Percentiles rank a stretch among this genome's conserved stretches.
Evolutionary conservation across 2,329 filamentous ascomycete species (phyloP).

Genomic region (Verticillium zaregamsianum): DNA sequence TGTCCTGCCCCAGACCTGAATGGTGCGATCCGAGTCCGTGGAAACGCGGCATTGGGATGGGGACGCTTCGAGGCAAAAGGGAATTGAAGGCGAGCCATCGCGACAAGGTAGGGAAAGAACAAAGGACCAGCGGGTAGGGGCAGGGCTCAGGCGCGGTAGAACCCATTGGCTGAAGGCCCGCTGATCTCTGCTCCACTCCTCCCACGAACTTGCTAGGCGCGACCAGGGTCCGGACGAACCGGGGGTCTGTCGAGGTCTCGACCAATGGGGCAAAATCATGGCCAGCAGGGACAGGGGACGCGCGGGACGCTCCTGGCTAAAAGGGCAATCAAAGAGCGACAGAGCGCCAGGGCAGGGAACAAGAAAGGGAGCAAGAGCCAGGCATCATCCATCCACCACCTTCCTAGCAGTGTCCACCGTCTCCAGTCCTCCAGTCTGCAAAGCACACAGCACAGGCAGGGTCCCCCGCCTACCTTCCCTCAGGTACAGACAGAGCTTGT

Average conservation of each 20-base stretch:
- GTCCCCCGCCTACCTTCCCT: not conserved
- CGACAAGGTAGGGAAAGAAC: not conserved
- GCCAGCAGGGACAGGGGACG: not conserved
- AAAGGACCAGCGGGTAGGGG: not conserved
- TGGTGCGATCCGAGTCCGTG: not conserved
- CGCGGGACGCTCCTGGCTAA: not conserved
- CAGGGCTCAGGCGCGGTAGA: not conserved
- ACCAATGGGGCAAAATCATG: not conserved
- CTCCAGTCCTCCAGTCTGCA: not conserved
- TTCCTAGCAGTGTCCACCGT: too few species aligned
- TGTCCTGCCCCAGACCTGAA: not conserved
- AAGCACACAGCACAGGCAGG: not conserved
- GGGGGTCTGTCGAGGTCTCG: not conserved
- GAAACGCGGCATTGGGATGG: not conserved
- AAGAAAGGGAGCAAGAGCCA: not conserved
- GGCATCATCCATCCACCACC: not conserved
- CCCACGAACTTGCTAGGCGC: not conserved
- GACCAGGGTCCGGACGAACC: not conserved
- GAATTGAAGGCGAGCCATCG: not conserved
- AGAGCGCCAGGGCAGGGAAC: not conserved
- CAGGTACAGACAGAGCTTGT: not conserved
- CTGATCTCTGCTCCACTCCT: not conserved
- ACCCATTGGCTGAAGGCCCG: not conserved
- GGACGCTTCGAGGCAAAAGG: not conserved
- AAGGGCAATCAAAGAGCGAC: constrained; percentile 4